These are phyloP conservation scores for Albifimbria verrucaria DNA, from an alignment of 2,329 filamentous ascomycete genomes.

Conservation along the genomic window DNA sequence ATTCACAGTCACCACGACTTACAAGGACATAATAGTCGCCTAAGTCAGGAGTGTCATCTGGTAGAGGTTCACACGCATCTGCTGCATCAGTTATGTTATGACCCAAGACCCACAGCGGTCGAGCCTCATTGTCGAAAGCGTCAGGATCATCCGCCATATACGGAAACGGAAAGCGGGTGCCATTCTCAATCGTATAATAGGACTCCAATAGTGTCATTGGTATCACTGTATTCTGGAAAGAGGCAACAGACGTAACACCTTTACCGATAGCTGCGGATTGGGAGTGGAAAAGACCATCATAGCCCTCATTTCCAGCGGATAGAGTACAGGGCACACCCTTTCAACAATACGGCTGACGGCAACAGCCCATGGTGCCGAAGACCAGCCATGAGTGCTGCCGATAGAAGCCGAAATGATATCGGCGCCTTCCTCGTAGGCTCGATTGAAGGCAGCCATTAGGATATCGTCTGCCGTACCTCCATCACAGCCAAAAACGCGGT, in stretches of 20 bases:
- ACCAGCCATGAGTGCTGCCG: conserved; percentile 19
- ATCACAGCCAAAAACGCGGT: conserved; percentile 50
- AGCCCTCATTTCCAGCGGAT: not conserved
- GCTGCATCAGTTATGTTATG: not conserved
- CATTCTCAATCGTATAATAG: conserved; percentile 28
- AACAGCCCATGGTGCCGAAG: not conserved
- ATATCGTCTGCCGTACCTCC: conserved; percentile 43
- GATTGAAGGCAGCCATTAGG: conserved; percentile 52
- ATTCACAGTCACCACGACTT: conserved; percentile 28
- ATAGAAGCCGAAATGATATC: conserved; percentile 52
- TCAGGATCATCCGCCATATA: not conserved
- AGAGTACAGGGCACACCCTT: not conserved
- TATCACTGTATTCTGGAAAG: conserved; percentile 34
- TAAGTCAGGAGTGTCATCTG: conserved; percentile 48
- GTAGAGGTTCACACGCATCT: conserved; percentile 21
- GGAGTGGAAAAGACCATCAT: not conserved
- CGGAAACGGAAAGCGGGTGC: not conserved
- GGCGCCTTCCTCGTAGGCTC: conserved; percentile 52
- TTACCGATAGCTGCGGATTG: conserved; percentile 34
- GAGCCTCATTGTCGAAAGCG: not conserved
- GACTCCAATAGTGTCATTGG: conserved; percentile 27
- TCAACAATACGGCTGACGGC: not conserved
- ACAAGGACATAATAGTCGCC: conserved; percentile 51
- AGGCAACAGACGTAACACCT: conserved; percentile 40
- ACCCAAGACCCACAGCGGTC: not conserved